Base-by-base conservation (phyloP, 208 protist species). In the Acanthamoeba royreba region DNA sequence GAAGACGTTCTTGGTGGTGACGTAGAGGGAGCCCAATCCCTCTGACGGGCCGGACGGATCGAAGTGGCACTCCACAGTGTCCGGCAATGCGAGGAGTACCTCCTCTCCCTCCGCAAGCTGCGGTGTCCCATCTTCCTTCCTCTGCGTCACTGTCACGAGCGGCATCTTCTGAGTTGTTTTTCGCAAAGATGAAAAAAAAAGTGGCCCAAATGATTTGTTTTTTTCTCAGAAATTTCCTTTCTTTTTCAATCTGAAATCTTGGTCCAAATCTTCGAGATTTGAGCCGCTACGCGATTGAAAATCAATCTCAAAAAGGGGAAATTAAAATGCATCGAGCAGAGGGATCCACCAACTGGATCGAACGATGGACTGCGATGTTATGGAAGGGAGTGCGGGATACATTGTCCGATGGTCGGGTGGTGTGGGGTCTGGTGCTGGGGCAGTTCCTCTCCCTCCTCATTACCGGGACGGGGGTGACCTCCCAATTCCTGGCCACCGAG, bases 371-470 rank as follows among this genome's bases (percentile, higher is more conserved):
- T 13, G 35, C 1, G 69, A 2, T 9, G 1, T 9, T 25, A 46
- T 4, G 69, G 38, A n/a, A 2, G 2, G 31, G 17, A 17, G 22
- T 79, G 38, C 3, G 3, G 69, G 38, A 4, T 4, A 79, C 69
- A 17, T 46, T 79, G 13, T 79, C 69, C 46, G 49, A 87, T 61
- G 45, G 45, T 13, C 9, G 31, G 31, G 79, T 87, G 4, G 45
- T 96, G 11, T 42, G 47, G 35, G 92, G 93, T 1, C 69, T 96
- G 7, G 33, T 28, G 4, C 38, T 99, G 3, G 98, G 98, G 0
- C 98, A 99, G 74, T 49, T 94, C 8, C 77, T 98, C 0, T 96
- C 98, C 0, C 96, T 99, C 33, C 87, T 98, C 38, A 98, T 97
- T 15, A 98, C 97, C 31, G 77, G 98, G 15, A 99, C 98, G 0